A percentile compares a stretch with the other conserved stretches of the same genome.
These are phyloP conservation scores for Mitosporidium daphniae DNA, from an alignment of 371 early-diverging fungal species.

Conservation along the genomic window DNA sequence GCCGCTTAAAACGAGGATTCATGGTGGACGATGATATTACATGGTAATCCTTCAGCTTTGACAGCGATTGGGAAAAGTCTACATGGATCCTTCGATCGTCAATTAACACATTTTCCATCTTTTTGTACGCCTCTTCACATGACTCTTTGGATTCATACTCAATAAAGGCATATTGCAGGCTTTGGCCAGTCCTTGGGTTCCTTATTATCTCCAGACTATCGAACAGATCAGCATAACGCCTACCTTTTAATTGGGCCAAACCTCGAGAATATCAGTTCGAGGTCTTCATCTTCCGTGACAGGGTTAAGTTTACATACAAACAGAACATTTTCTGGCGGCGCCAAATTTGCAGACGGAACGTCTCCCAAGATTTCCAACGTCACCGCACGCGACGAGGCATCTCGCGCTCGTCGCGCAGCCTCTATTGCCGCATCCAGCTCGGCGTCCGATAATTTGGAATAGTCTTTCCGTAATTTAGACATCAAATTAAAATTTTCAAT, in stretches of 20 bases:
- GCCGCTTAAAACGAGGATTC: no score
- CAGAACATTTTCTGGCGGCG: slow-evolving; percentile 70
- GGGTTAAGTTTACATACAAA: slow-evolving; percentile 85
- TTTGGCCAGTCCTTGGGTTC: slow-evolving; percentile 38
- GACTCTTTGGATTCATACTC: slow-evolving; percentile 50
- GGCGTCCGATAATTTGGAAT: no score
- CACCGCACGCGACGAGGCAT: slow-evolving; percentile 48
- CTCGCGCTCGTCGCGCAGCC: slow-evolving; percentile 16
- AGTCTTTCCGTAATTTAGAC: no score
- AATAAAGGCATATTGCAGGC: slow-evolving; percentile 64
- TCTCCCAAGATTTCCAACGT: slow-evolving; percentile 91
- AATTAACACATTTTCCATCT: slow-evolving; percentile 58
- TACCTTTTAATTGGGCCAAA: slow-evolving; percentile 37
- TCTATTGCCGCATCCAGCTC: no score
- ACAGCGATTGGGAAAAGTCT: slow-evolving; percentile 51
- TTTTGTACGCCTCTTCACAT: slow-evolving; percentile 56
- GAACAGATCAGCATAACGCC: background rate
- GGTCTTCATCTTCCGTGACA: slow-evolving; percentile 48
- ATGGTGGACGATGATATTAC: no score
- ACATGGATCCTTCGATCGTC: slow-evolving; percentile 83
- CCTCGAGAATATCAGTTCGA: slow-evolving; percentile 55
- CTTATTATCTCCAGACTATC: slow-evolving; percentile 51
- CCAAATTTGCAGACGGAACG: slow-evolving; percentile 66
- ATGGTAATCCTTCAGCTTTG: no score
- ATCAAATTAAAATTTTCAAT: no score